Percentiles rank a stretch among this genome's conserved stretches.
Evolutionary conservation across 177 flowering plant species (phyloP).

Genomic region (Tripterygium wilfordii): DNA sequence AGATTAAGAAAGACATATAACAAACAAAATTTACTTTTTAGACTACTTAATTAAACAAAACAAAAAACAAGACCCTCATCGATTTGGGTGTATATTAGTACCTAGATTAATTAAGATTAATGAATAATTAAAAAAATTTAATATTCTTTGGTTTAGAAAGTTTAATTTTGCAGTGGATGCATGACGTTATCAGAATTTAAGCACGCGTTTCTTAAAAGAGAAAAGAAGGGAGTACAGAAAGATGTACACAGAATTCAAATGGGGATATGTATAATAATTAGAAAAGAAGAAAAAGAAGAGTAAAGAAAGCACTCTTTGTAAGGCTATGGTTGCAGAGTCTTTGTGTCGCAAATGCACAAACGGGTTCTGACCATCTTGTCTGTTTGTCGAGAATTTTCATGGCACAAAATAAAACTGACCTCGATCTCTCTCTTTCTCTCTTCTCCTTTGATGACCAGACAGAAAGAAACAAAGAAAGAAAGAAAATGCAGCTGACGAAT

Average conservation of each 20-base stretch:
- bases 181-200: conserved; percentile 18
- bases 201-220: conserved; percentile 38
- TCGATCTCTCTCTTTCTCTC: neutral
- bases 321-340: neutral
- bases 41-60: neutral
- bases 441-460: neutral
- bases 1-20: too few species aligned
- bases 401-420: conserved; percentile 23
- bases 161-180: conserved; percentile 1
- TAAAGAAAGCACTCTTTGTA: neutral
- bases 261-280: neutral
- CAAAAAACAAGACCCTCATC: neutral
- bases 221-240: conserved; percentile 11
- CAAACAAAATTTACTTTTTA: conserved; percentile 6
- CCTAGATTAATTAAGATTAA: too few species aligned
- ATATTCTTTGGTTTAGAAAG: too few species aligned
- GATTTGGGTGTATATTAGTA: neutral
- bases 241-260: conserved; percentile 5
- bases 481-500: neutral
- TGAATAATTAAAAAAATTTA: too few species aligned
- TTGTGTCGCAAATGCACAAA: conserved; percentile 12
- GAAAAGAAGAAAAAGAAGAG: conserved; percentile 2
- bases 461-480: conserved; percentile 2
- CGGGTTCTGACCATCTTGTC: conserved; percentile 30
- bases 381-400: conserved; percentile 33